These are phyloP conservation scores for Chalciporus pseudorubinellus DNA, from an alignment of 768 basidiomycete genomes.

Conservation along the genomic window DNA sequence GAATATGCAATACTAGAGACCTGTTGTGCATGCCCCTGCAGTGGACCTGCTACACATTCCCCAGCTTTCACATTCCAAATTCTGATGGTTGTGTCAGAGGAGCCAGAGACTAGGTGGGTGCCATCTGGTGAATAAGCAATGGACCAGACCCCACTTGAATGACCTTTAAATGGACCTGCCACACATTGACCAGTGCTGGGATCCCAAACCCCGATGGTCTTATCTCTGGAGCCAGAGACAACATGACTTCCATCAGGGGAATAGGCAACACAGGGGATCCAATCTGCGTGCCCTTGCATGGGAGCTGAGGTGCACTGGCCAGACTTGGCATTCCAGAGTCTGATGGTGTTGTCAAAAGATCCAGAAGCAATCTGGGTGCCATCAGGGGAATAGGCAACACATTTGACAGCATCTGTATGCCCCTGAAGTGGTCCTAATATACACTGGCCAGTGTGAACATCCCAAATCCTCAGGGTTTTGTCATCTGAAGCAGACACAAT, in stretches of 20 bases:
- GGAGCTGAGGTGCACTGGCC: constrained; percentile 12
- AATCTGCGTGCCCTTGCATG: background rate
- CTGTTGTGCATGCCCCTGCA: too few species aligned
- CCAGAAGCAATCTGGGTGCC: constrained; percentile 26
- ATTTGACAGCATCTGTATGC: constrained; percentile 5
- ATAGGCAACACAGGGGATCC: constrained; percentile 1
- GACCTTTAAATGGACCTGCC: too few species aligned
- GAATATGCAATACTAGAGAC: too few species aligned
- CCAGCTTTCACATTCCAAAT: too few species aligned
- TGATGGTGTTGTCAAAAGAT: constrained; percentile 19
- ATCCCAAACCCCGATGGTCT: too few species aligned
- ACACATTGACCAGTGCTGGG: too few species aligned
- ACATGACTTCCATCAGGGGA: constrained; percentile 26
- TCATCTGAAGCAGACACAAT: constrained; percentile 3
- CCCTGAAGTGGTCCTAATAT: background rate
- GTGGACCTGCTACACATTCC: too few species aligned
- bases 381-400: constrained; percentile 24
- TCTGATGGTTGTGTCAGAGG: too few species aligned
- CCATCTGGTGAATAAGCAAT: too few species aligned
- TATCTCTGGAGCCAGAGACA: too few species aligned
- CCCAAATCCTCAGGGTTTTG: constrained; percentile 5
- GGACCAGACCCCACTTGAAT: too few species aligned
- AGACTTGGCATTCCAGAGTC: constrained; percentile 18
- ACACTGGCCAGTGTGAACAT: background rate
- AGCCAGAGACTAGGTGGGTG: too few species aligned